Evolutionary conservation across 116 monocot species (phyloP).

Genomic region (Trichopus zeylanicus): DNA sequence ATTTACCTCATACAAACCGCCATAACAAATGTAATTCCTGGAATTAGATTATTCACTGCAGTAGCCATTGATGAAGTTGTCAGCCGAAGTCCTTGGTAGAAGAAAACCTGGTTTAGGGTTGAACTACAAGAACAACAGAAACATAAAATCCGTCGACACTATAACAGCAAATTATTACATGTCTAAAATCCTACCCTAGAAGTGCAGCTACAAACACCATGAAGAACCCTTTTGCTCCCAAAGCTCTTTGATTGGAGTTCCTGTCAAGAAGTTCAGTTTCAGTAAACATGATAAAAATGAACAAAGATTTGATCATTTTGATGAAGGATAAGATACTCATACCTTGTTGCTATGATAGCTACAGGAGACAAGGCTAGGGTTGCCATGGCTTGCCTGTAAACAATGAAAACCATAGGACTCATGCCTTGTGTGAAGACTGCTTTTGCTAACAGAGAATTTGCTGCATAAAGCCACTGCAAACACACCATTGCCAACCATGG

Average conservation of each 20-base stretch:
- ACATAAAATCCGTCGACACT: neutral
- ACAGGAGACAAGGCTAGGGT: constrained; percentile 19
- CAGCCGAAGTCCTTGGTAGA: constrained; percentile 23
- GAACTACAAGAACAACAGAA: constrained; percentile 7
- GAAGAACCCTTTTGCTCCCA: constrained; percentile 8
- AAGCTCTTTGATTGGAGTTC: neutral
- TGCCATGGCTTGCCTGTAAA: constrained; percentile 40
- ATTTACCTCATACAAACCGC: constrained; percentile 27
- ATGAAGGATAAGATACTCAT: too few relatives aligned
- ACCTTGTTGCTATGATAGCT: constrained; percentile 3
- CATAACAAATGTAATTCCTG: constrained; percentile 35
- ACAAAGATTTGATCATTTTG: too few relatives aligned
- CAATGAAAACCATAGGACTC: constrained; percentile 34
- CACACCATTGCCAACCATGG: constrained; percentile 32
- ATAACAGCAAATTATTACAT: neutral
- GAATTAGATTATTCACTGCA: constrained; percentile 29
- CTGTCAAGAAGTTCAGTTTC: too few relatives aligned
- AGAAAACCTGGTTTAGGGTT: constrained; percentile 26
- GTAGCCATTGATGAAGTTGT: constrained; percentile 30
- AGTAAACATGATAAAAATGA: too few relatives aligned
- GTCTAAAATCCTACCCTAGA: constrained; percentile 18
- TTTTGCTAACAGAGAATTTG: constrained; percentile 22
- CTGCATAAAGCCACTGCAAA: constrained; percentile 32
- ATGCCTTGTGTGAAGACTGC: constrained; percentile 23
- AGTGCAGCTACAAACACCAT: constrained; percentile 27